phyloP scores from a whole-genome alignment of 2,329 filamentous ascomycete species.

The Monilinia laxa region DNA sequence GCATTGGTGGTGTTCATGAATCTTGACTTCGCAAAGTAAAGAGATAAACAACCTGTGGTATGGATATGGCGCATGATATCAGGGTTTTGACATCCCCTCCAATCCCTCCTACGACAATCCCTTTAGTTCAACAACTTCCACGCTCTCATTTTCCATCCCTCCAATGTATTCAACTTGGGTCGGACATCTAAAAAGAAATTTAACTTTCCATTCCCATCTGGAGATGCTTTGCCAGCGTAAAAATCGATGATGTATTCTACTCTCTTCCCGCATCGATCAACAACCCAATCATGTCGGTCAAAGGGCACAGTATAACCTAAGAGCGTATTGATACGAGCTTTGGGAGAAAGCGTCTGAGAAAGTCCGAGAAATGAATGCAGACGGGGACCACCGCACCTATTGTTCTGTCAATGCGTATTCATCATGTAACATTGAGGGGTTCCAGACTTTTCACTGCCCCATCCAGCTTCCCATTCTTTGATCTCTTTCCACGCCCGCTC shows the following conservation, averaged over 20 bases:
- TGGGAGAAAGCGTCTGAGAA: conserved; percentile 69
- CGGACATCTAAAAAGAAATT: conserved; percentile 69
- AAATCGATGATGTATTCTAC: conserved; percentile 99
- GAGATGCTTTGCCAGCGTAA: conserved; percentile 67
- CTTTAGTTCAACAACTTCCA: conserved; percentile 51
- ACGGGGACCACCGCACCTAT: conserved; percentile 71
- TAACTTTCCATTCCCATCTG: conserved; percentile 45
- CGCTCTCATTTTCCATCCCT: conserved; percentile 66
- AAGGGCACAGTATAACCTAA: conserved; percentile 91
- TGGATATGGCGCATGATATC: conserved; percentile 82
- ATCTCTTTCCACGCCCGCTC: conserved; percentile 95
- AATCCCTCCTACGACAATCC: conserved; percentile 37
- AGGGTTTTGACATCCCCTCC: conserved; percentile 77
- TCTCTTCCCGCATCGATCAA: conserved; percentile 82
- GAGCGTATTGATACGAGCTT: conserved; percentile 76
- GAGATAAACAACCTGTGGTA: conserved; percentile 84
- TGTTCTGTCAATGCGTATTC: background rate
- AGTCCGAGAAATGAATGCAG: conserved; percentile 81
- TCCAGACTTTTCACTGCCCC: conserved; percentile 56
- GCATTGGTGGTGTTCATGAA: conserved; percentile 75
- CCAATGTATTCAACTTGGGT: conserved; percentile 67
- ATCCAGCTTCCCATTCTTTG: conserved; percentile 78
- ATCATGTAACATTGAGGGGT: background rate
- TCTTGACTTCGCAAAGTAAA: conserved; percentile 76
- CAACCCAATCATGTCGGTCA: conserved; percentile 95